Conservation (phyloP, 257 asterid species). For the Ophiorrhiza pumila region DNA sequence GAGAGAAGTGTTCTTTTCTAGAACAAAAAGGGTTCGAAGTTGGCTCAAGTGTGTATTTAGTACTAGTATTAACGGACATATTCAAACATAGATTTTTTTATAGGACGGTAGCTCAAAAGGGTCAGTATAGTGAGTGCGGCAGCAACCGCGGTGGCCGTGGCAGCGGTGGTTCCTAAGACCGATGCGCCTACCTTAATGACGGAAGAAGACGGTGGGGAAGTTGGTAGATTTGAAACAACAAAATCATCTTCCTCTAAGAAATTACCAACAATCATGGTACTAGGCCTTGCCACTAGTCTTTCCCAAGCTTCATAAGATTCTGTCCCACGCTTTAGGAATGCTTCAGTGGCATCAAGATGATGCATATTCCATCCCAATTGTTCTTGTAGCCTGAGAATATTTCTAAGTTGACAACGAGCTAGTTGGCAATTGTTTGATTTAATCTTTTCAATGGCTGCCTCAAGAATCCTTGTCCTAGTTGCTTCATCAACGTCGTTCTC, state of each 20-base stretch:
- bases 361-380: conserved; percentile 46
- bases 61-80: too few relatives aligned
- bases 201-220: conserved; percentile 29
- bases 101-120: too few relatives aligned
- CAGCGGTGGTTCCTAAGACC: conserved; percentile 18
- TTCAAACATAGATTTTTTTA: too few relatives aligned
- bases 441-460: conserved; percentile 45
- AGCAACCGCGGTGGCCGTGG: conserved; percentile 29
- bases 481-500: conserved; percentile 18
- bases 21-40: too few relatives aligned
- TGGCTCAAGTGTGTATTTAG: too few relatives aligned
- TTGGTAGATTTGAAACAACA: conserved; percentile 16
- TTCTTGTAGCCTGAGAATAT: conserved; percentile 47
- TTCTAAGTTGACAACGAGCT: conserved; percentile 49
- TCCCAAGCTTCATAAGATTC: conserved; percentile 65
- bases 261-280: conserved; percentile 40
- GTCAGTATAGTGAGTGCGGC: conserved; percentile 39
- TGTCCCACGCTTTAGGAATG: conserved; percentile 38
- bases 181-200: conserved; percentile 21
- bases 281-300: conserved; percentile 45
- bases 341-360: conserved; percentile 72
- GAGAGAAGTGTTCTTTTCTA: not conserved
- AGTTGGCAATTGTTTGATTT: conserved; percentile 56
- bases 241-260: conserved; percentile 36
- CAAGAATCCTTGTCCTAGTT: conserved; percentile 25